A percentile compares a stretch with the other conserved stretches of the same genome.
Evolutionary conservation across 495 filamentous ascomycete genomes (phyloP).

Genomic region (Tuber microsphaerosporum): DNA sequence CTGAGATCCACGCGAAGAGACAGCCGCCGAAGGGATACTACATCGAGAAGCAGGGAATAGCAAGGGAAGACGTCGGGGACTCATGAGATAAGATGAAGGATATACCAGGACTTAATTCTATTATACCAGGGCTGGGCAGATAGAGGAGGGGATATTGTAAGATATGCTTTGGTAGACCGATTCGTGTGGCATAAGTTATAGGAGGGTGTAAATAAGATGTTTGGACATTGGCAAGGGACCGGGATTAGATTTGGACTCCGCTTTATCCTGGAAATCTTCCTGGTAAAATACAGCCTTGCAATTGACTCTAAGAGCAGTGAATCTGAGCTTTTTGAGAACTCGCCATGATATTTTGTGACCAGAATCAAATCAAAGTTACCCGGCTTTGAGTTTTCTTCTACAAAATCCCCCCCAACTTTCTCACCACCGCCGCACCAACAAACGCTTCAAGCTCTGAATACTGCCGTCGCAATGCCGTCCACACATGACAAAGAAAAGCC

Average conservation of each 20-base stretch:
- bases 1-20: conserved; percentile 65
- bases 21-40: conserved; percentile 79
- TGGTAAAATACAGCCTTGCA: neutral
- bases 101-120: neutral
- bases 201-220: neutral
- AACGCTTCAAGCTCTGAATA: neutral
- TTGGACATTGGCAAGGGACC: neutral
- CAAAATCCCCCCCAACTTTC: neutral
- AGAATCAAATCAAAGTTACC: neutral
- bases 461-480: conserved; percentile 62
- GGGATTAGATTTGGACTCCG: neutral
- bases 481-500: conserved; percentile 92
- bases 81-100: neutral
- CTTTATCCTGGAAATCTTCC: neutral
- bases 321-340: neutral
- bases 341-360: neutral
- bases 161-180: neutral
- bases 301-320: neutral
- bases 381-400: neutral
- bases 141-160: neutral
- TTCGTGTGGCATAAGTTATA: neutral
- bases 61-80: neutral
- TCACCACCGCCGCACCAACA: neutral
- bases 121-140: neutral
- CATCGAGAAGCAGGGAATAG: conserved; percentile 53